These are phyloP conservation scores for Candida germanica DNA, from an alignment of 805 yeast species.

Conservation along the genomic window DNA sequence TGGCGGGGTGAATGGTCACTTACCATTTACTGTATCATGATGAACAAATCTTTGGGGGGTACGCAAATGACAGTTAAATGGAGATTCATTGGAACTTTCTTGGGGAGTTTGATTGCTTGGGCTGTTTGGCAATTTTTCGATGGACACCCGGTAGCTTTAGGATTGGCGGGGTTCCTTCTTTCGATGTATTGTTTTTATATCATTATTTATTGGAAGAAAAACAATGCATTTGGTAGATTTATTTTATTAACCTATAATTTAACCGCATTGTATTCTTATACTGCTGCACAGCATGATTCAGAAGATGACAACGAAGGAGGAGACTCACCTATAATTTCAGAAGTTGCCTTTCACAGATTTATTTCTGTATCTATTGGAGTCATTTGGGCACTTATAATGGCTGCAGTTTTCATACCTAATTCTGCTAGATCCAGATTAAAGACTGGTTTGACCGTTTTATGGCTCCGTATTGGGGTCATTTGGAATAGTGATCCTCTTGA, in stretches of 20 bases:
- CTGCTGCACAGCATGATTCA: conserved; percentile 56
- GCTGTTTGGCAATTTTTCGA: conserved; percentile 55
- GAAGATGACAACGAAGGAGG: conserved; percentile 69
- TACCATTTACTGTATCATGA: conserved; percentile 77
- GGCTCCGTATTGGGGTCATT: conserved; percentile 77
- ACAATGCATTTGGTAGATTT: conserved; percentile 65
- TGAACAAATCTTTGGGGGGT: conserved; percentile 83
- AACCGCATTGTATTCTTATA: conserved; percentile 73
- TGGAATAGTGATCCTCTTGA: conserved; percentile 77
- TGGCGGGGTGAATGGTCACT: conserved; percentile 87
- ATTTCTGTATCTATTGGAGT: conserved; percentile 71
- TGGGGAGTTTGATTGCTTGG: conserved; percentile 67
- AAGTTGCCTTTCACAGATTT: conserved; percentile 77
- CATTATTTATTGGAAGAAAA: conserved; percentile 64
- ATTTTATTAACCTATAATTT: conserved; percentile 73
- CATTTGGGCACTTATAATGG: conserved; percentile 70
- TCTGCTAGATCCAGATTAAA: conserved; percentile 71
- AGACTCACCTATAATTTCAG: conserved; percentile 60
- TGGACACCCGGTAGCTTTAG: conserved; percentile 52
- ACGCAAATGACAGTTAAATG: conserved; percentile 75
- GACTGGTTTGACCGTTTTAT: conserved; percentile 60
- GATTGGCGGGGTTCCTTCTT: conserved; percentile 46
- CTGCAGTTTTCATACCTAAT: conserved; percentile 65
- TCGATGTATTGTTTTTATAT: conserved; percentile 51
- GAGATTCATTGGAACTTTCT: conserved; percentile 69